Percentiles rank a stretch among this genome's conserved stretches.
phyloP scores from a whole-genome alignment of 495 filamentous ascomycete species.

The Lentithecium fluviatile region DNA sequence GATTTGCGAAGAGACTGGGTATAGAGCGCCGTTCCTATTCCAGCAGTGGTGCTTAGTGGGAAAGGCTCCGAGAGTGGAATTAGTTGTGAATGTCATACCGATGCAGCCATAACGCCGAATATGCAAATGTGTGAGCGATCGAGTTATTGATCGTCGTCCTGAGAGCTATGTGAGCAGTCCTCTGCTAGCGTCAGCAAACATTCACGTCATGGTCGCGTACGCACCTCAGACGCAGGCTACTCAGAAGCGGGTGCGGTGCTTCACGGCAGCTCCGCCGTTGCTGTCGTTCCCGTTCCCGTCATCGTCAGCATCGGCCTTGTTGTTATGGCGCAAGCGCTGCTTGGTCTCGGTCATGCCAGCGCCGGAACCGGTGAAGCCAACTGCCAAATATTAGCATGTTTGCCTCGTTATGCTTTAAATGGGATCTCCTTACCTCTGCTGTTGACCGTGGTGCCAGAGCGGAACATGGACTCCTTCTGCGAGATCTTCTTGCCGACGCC shows the following conservation, averaged over 20 bases:
- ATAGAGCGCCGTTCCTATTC: slow-evolving; percentile 3
- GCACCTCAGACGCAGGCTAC: background rate
- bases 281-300: slow-evolving; percentile 31
- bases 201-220: too few relatives aligned
- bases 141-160: background rate
- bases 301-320: slow-evolving; percentile 77
- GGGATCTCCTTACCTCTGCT: slow-evolving; percentile 66
- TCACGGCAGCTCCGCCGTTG: background rate
- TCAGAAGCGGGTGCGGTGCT: slow-evolving; percentile 1
- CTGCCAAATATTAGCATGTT: slow-evolving; percentile 53
- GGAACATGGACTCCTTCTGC: slow-evolving; percentile 97
- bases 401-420: slow-evolving; percentile 19
- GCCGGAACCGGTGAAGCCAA: slow-evolving; percentile 93
- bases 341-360: slow-evolving; percentile 92
- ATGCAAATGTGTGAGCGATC: background rate
- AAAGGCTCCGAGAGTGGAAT: background rate
- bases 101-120: slow-evolving; percentile 6
- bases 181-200: background rate
- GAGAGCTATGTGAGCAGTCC: background rate
- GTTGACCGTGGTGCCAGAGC: slow-evolving; percentile 80
- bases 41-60: background rate
- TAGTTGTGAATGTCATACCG: slow-evolving; percentile 6
- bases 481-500: slow-evolving; percentile 67
- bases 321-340: slow-evolving; percentile 78
- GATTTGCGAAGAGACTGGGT: slow-evolving; percentile 4